Evolutionary conservation across 176 grass and related monocot species (phyloP), one percentile per base, ranked within the genome.

Genomic region (Zoysia japonica): DNA sequence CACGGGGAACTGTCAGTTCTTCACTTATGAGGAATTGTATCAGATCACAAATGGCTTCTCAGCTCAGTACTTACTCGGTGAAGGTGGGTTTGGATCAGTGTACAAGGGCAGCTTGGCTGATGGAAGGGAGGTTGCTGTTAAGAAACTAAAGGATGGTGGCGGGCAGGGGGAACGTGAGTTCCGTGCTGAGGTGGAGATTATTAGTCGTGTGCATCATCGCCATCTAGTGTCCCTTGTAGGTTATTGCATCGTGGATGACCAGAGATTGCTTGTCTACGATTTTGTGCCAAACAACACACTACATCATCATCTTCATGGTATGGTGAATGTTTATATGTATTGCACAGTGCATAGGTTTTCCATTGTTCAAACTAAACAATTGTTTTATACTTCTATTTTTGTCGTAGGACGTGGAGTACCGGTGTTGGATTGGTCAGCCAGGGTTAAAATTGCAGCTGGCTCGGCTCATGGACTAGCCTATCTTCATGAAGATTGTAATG

Each of bases 401-500:
- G 10, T 71, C 15, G 59, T 78, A 94, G 92, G 83, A 45, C 80
- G 84, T 12, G 92, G 78, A 53, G 87, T 71, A 12, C 67, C 88
- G 0, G 86, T 89, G 68, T 80, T 98, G 92, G 86, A 98, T 56
- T 98, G 96, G 96, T 48, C 87, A 17, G 89, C 88, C 80, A 99
- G 96, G 86, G 92, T 93, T 67, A 99, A 95, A 76, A 81, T 99
- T 20, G 90, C 90, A 35, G 96, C 88, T 70, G 96, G 92, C 3
- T 93, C 92, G 17, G 96, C 96, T 70, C 84, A 77, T 55, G 92
- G 96, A 65, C 92, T 99, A 75, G 92, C 96, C 17, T 99, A 99
- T 80, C 88, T 99, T 70, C 96, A 99, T 68, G 96, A 99, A 83
- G 96, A 99, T 82, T 99, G 96, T 99, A 99, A 93, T 85, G 47